Conservation (phyloP, 2,329 filamentous ascomycete species). For the Lecanicillium sp. region DNA sequence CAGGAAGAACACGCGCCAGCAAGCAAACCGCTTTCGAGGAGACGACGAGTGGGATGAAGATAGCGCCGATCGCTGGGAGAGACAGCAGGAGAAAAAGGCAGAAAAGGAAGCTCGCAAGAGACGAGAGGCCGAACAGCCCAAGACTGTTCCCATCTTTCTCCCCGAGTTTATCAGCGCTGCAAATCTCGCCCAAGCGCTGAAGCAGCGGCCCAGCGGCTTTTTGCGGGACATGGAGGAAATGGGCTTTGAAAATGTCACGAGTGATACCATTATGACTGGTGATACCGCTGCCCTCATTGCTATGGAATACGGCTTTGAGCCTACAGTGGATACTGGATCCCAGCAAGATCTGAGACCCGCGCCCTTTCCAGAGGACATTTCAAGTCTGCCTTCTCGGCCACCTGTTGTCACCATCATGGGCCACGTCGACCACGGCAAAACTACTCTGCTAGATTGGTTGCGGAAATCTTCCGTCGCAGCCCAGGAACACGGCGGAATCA, state of each 20-base stretch:
- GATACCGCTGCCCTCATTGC: constrained; percentile 87
- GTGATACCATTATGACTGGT: constrained; percentile 79
- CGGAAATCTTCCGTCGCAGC: constrained; percentile 88
- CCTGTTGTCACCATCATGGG: constrained; percentile 99
- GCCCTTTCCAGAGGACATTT: constrained; percentile 59
- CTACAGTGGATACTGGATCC: constrained; percentile 61
- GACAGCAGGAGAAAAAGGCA: constrained; percentile 31
- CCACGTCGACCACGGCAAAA: constrained; percentile 97
- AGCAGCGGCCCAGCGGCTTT: constrained; percentile 63
- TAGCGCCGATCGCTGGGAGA: constrained; percentile 25
- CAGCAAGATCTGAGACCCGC: constrained; percentile 62
- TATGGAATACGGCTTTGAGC: constrained; percentile 87
- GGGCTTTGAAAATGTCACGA: constrained; percentile 78
- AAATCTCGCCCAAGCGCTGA: constrained; percentile 68
- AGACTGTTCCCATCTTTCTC: constrained; percentile 57
- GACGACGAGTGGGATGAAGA: constrained; percentile 33
- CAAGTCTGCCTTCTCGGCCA: constrained; percentile 63
- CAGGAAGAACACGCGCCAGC: neutral
- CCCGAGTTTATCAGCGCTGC: constrained; percentile 90
- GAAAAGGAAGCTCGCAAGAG: constrained; percentile 32
- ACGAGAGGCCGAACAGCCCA: constrained; percentile 28
- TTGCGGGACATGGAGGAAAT: constrained; percentile 69
- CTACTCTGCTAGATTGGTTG: constrained; percentile 87
- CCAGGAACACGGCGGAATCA: constrained; percentile 91
- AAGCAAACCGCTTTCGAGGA: constrained; percentile 13